These are phyloP conservation scores for Sordaria brevicollis DNA, from an alignment of 495 filamentous ascomycete species.

Conservation along the genomic window DNA sequence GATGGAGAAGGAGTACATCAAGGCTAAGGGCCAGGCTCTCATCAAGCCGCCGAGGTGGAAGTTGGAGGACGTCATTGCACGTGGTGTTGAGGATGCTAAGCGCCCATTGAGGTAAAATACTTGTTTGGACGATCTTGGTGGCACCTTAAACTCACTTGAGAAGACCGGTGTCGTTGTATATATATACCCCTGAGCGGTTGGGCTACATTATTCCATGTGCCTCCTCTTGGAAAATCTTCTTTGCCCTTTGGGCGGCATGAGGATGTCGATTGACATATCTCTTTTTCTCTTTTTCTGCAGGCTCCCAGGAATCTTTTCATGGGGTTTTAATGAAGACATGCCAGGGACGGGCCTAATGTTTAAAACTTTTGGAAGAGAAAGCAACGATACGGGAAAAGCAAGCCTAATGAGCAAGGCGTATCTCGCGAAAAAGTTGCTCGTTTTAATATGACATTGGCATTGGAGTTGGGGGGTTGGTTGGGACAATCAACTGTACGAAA, in stretches of 20 bases:
- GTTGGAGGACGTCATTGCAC: constrained; percentile 66
- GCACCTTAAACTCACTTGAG: background rate
- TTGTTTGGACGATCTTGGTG: background rate
- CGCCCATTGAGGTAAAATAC: constrained; percentile 46
- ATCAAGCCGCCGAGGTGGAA: constrained; percentile 68
- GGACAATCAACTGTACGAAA: background rate
- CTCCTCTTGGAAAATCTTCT: background rate
- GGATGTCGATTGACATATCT: background rate
- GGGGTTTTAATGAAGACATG: background rate
- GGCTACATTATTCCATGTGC: background rate
- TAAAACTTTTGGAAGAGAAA: background rate
- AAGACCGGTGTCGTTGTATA: background rate
- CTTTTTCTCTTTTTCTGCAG: background rate
- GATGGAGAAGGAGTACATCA: constrained; percentile 61
- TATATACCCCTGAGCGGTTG: background rate
- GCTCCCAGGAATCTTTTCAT: background rate
- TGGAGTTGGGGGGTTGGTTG: background rate
- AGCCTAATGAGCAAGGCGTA: background rate
- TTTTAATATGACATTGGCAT: background rate
- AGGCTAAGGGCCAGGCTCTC: constrained; percentile 41
- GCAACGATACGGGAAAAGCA: background rate
- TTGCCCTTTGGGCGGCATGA: background rate
- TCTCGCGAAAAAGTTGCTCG: background rate
- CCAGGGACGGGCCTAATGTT: background rate
- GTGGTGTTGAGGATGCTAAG: constrained; percentile 73